Conservation (phyloP, 164 flowering plant genomes). For the Nelumbo lutea region DNA sequence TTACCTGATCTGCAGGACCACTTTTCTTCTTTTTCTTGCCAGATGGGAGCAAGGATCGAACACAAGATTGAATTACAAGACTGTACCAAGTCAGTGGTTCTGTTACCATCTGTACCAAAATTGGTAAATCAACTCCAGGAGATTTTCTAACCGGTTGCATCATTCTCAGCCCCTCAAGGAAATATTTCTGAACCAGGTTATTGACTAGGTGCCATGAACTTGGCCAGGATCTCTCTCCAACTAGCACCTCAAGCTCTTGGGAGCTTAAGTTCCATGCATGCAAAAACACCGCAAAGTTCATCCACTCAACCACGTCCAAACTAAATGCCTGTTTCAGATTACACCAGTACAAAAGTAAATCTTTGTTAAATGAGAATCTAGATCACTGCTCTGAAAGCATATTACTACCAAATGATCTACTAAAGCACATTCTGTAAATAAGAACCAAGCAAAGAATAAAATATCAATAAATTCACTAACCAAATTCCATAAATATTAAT, state of each 20-base stretch:
- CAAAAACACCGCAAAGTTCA: constrained; percentile 71
- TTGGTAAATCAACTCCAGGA: constrained; percentile 36
- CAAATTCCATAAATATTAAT: too few relatives aligned
- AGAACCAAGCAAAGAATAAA: too few relatives aligned
- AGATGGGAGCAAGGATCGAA: constrained; percentile 54
- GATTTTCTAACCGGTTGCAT: constrained; percentile 28
- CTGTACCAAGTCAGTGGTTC: constrained; percentile 87
- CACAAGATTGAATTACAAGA: constrained; percentile 66
- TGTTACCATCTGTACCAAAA: constrained; percentile 58
- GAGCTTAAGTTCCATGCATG: constrained; percentile 68
- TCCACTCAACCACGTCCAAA: constrained; percentile 56
- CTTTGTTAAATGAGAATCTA: too few relatives aligned
- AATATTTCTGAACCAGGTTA: constrained; percentile 43
- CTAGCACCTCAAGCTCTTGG: constrained; percentile 27
- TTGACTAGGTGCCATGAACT: constrained; percentile 46
- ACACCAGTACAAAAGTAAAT: background rate
- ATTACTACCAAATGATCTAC: background rate
- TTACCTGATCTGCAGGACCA: constrained; percentile 37
- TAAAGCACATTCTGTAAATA: too few relatives aligned
- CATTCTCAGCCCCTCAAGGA: constrained; percentile 31
- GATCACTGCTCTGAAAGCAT: background rate
- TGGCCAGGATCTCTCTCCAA: constrained; percentile 17
- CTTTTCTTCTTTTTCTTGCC: constrained; percentile 80
- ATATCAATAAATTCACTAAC: too few relatives aligned
- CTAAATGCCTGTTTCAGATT: constrained; percentile 40